A percentile compares a stretch with the other conserved stretches of the same genome.
Evolutionary conservation across 768 basidiomycete genomes (phyloP).

Genomic region (Macrolepiota albuminosa): DNA sequence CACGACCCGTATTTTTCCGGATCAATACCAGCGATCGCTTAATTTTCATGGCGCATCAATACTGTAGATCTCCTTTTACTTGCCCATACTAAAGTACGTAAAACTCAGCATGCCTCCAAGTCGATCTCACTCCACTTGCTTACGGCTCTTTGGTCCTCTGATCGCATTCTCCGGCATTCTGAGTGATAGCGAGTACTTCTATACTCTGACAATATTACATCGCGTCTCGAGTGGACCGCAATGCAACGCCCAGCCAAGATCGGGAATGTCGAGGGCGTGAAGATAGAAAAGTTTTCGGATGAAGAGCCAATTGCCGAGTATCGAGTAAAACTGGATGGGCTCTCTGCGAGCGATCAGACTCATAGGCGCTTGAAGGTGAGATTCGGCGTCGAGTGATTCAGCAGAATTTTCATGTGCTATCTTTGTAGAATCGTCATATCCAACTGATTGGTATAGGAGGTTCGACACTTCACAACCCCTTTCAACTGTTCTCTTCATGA

Average conservation of each 20-base stretch:
- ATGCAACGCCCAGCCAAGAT: slow-evolving; percentile 12
- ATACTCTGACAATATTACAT: neutral
- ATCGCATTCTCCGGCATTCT: neutral
- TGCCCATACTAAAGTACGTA: neutral
- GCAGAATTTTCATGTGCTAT: neutral
- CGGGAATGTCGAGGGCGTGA: neutral
- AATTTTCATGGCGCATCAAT: neutral
- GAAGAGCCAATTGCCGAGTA: slow-evolving; percentile 6
- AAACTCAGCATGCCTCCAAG: neutral
- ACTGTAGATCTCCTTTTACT: neutral
- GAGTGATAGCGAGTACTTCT: neutral
- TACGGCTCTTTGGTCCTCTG: neutral
- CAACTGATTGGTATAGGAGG: slow-evolving; percentile 50
- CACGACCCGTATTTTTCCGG: neutral
- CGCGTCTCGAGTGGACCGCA: neutral
- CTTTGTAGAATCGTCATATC: slow-evolving; percentile 40
- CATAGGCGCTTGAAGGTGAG: slow-evolving; percentile 35
- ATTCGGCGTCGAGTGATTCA: neutral
- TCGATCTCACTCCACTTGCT: neutral
- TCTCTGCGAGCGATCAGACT: slow-evolving; percentile 26
- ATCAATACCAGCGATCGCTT: neutral
- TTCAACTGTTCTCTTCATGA: neutral
- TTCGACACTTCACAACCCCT: neutral
- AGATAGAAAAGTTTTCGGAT: neutral
- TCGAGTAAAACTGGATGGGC: slow-evolving; percentile 11